A percentile compares a stretch with the other conserved stretches of the same genome.
These are phyloP conservation scores for Cenchrus purpureus DNA, from an alignment of 176 grass and related monocot genomes.

Conservation along the genomic window DNA sequence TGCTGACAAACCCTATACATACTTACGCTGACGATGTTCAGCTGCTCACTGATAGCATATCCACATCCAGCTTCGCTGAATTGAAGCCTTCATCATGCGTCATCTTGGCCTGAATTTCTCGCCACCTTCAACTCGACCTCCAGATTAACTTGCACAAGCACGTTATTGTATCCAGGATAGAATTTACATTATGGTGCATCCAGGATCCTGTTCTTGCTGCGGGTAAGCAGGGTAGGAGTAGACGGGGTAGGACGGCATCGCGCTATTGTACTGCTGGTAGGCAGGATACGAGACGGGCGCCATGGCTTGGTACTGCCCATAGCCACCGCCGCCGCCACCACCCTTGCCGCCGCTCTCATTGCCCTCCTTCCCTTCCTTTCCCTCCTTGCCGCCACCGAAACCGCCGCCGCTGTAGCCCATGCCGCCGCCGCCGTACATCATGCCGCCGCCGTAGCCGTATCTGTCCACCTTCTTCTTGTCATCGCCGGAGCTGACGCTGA, in stretches of 20 bases:
- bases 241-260: conserved; percentile 42
- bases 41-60: background rate
- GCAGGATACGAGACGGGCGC: conserved; percentile 9
- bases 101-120: background rate
- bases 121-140: background rate
- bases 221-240: conserved; percentile 48
- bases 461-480: conserved; percentile 54
- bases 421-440: conserved; percentile 15
- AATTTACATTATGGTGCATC: conserved; percentile 55
- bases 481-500: conserved; percentile 56
- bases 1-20: background rate
- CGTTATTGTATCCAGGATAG: too few species aligned
- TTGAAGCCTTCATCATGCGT: background rate
- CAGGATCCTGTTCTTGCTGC: conserved; percentile 53
- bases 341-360: background rate
- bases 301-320: conserved; percentile 1
- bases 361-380: background rate
- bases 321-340: background rate
- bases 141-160: background rate
- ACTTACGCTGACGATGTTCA: background rate
- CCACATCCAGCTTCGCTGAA: background rate
- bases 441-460: conserved; percentile 29
- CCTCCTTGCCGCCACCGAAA: background rate
- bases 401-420: background rate
- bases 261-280: conserved; percentile 51